Percentiles rank a stretch among this genome's conserved stretches.
These are phyloP conservation scores for Cystobasidium pallidum DNA, from an alignment of 1,284 basidiomycete genomes.

Conservation along the genomic window DNA sequence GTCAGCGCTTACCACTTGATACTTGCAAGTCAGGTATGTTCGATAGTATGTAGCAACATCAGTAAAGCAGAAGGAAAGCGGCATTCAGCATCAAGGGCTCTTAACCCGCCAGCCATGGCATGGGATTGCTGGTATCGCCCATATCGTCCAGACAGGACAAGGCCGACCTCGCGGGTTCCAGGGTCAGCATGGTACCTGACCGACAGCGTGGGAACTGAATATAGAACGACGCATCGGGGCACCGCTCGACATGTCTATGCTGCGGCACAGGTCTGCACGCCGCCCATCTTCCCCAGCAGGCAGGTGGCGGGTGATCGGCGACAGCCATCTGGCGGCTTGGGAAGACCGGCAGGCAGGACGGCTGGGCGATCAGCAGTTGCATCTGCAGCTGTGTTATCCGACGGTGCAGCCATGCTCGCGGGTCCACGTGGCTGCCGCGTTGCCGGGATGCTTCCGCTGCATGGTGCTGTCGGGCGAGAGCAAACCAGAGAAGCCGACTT, in stretches of 20 bases:
- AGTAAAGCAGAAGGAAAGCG: not conserved
- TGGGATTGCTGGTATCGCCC: not conserved
- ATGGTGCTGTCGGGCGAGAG: not conserved
- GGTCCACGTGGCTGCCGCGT: not conserved
- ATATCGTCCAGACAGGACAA: not conserved
- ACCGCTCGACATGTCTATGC: not conserved
- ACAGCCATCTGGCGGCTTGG: not conserved
- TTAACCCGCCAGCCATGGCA: not conserved
- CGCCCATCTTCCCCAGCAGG: not conserved
- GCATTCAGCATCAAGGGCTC: not conserved
- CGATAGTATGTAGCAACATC: not conserved
- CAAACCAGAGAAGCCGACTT: slow-evolving; percentile 18
- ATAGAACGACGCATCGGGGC: not conserved
- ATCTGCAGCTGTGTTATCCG: not conserved
- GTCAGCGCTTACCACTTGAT: too few relatives aligned
- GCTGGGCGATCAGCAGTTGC: not conserved
- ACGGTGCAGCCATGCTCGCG: not conserved
- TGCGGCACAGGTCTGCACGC: not conserved
- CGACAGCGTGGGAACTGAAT: not conserved
- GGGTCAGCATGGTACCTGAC: not conserved
- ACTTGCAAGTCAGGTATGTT: too few relatives aligned
- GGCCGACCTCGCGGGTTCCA: not conserved
- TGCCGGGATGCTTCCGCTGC: not conserved
- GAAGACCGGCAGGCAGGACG: not conserved
- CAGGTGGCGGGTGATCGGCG: slow-evolving; percentile 23